Evolutionary conservation across 768 basidiomycete genomes (phyloP), one percentile per base, ranked within the genome.

Genomic region (Tulasnella sp.): DNA sequence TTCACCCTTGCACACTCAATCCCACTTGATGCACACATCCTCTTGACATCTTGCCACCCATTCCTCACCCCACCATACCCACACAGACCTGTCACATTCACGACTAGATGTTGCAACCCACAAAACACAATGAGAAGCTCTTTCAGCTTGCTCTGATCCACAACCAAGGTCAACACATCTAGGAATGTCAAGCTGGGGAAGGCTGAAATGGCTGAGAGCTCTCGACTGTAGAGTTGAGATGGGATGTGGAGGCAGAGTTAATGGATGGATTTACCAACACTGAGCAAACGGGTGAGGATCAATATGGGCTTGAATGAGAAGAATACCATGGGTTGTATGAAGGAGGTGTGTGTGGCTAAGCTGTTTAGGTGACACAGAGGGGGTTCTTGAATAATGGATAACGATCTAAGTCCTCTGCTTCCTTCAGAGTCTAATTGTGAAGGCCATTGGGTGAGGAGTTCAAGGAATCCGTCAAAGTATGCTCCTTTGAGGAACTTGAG

Each of bases 281-380:
- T 70, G 0, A 81, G 79, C 30, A 67, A 64, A n/a, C n/a, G n/a
- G 1, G 74, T 69, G 50, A 88, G 69, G 1, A 67, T 67, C 0
- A 75, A 71, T 52, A 93, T 70, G 41, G 75, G 68, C 38, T 83
- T 78, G 57, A 94, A 73, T 43, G 77, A 78, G 68, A 87, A 87
- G 71, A 92, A 90, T 2, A 91, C 87, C 63, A 96, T 76, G 0
- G 92, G 92, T 66, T 94, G 92, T 1, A 92, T 92, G 62, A 86
- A 85, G 41, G 55, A 52, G 15, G 45, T 58, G 2, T 85, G 34
- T 24, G 48, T 17, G 27, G 44, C 1, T 41, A 58, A 2, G 11
- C 50, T 71, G 65, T 15, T 64, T 62, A 12, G 73, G 72, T 31
- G 74, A 66, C 27, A 1, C 73, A 66, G 41, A 77, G 80, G 69